These are phyloP conservation scores for Rhizopogon rudus DNA, from an alignment of 768 basidiomycete species.

Conservation along the genomic window DNA sequence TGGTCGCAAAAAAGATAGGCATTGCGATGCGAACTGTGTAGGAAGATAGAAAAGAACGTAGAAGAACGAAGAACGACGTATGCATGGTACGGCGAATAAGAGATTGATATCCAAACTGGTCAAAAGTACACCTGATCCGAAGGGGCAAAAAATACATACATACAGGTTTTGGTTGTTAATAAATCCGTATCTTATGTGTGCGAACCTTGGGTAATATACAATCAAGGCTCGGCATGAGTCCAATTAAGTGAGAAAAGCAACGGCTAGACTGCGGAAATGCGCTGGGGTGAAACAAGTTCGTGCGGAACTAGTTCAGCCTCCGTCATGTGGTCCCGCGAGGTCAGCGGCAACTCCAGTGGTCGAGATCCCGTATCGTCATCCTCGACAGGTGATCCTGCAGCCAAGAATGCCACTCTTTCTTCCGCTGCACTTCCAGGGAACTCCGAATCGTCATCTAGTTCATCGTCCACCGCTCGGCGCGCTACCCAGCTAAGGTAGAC, in stretches of 20 bases:
- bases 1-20: constrained; percentile 5
- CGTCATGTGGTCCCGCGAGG: constrained; percentile 33
- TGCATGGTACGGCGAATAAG: constrained; percentile 6
- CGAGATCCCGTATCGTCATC: constrained; percentile 11
- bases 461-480: constrained; percentile 58
- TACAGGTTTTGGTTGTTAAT: constrained; percentile 2
- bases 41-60: constrained; percentile 6
- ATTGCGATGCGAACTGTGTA: background rate
- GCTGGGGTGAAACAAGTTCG: constrained; percentile 12
- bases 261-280: constrained; percentile 8
- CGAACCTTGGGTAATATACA: background rate
- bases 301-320: constrained; percentile 37
- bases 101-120: constrained; percentile 3
- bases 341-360: constrained; percentile 10
- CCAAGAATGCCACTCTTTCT: constrained; percentile 51
- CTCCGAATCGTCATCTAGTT: constrained; percentile 40
- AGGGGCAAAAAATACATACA: constrained; percentile 16
- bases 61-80: constrained; percentile 9
- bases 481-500: constrained; percentile 80
- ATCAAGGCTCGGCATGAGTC: background rate
- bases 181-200: background rate
- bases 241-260: background rate
- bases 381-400: constrained; percentile 21
- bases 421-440: constrained; percentile 32
- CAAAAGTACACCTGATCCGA: constrained; percentile 16